A percentile compares a stretch with the other conserved stretches of the same genome.
Evolutionary conservation across 768 basidiomycete genomes (phyloP).

Genomic region (Phaeotremella fagi): DNA sequence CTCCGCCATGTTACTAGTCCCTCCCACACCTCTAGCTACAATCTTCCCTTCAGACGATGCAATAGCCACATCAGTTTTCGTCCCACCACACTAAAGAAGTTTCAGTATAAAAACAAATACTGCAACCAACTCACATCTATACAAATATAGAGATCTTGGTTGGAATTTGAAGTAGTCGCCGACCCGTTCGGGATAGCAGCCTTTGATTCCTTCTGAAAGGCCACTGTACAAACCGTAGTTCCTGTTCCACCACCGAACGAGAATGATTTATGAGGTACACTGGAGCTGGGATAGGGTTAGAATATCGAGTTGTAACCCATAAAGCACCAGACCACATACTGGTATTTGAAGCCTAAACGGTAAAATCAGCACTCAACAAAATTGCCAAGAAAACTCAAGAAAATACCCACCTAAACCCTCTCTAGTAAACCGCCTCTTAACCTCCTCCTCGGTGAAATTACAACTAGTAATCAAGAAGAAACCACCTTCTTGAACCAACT

Average conservation of each 20-base stretch:
- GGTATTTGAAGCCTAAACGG: conserved; percentile 10
- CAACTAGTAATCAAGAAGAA: conserved; percentile 52
- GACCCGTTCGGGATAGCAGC: too few species aligned
- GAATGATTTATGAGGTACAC: conserved; percentile 47
- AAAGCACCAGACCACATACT: conserved; percentile 5
- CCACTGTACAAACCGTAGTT: conserved; percentile 45
- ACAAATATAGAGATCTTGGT: conserved; percentile 18
- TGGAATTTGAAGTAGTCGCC: too few species aligned
- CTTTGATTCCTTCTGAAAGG: conserved; percentile 44
- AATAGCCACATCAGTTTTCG: conserved; percentile 77
- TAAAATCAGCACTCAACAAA: background rate
- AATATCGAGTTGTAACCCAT: too few species aligned
- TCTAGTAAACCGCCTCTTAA: conserved; percentile 43
- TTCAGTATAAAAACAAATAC: background rate
- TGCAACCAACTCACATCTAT: conserved; percentile 21
- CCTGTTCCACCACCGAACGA: conserved; percentile 48
- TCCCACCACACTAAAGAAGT: conserved; percentile 57
- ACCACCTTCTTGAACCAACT: conserved; percentile 44
- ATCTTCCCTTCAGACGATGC: conserved; percentile 58
- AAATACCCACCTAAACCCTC: conserved; percentile 33
- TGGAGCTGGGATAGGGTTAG: conserved; percentile 41
- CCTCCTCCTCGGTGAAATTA: conserved; percentile 51
- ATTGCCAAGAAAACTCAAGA: background rate
- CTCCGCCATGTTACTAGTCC: conserved; percentile 82
- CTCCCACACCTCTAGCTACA: conserved; percentile 63